Evolutionary conservation across 257 asterid genomes (phyloP).

Genomic region (Fraxinus quadrangulata): DNA sequence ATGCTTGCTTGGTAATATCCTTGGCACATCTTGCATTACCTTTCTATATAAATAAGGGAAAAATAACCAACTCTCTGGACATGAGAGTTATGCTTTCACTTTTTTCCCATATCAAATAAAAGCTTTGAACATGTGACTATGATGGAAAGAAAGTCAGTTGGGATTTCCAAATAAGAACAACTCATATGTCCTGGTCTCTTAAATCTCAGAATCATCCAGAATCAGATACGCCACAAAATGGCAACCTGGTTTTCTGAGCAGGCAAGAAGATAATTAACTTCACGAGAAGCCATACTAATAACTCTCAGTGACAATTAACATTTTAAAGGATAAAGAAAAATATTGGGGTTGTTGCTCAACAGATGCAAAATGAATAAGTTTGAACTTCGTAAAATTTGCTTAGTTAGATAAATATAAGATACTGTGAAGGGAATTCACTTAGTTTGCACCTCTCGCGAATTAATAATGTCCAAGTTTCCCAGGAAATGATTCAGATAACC

Average conservation of each 20-base stretch:
- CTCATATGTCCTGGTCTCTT: neutral
- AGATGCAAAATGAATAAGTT: neutral
- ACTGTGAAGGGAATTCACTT: conserved; percentile 19
- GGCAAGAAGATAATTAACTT: neutral
- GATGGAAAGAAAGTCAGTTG: neutral
- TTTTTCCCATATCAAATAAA: neutral
- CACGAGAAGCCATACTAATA: neutral
- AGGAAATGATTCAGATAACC: conserved; percentile 86
- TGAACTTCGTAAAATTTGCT: neutral
- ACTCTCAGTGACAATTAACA: neutral
- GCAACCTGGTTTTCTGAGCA: neutral
- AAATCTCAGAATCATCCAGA: neutral
- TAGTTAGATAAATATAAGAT: conserved; percentile 19
- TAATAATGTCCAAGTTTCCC: conserved; percentile 83
- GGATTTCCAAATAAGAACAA: neutral
- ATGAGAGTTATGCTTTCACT: neutral
- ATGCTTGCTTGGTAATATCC: neutral
- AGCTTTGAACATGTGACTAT: neutral
- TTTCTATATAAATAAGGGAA: neutral
- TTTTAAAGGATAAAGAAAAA: neutral
- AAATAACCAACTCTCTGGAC: neutral
- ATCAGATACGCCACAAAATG: neutral
- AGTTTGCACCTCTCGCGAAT: conserved; percentile 74
- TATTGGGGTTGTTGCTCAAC: neutral
- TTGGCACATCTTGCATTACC: neutral